Conservation (phyloP, 2,329 filamentous ascomycete genomes). For the Annulohypoxylon truncatum region DNA sequence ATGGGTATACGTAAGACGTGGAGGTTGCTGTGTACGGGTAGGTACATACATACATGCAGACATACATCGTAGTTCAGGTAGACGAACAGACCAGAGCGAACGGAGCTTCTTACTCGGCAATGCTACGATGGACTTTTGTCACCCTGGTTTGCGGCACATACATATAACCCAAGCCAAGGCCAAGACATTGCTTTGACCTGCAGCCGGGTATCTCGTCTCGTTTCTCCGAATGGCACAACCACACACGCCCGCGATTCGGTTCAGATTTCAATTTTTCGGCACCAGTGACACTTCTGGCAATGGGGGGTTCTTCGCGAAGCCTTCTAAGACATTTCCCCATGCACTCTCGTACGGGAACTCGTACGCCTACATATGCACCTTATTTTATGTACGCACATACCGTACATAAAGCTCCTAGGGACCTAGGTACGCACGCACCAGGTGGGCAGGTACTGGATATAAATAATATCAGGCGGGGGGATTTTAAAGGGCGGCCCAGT, state of each 20-base stretch:
- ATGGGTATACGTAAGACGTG: background rate
- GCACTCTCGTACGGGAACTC: conserved; percentile 17
- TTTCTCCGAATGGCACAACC: conserved; percentile 41
- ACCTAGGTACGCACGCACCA: background rate
- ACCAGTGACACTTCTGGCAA: conserved; percentile 33
- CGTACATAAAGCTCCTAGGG: background rate
- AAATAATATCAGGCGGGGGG: conserved; percentile 9
- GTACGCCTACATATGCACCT: background rate
- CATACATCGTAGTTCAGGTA: background rate
- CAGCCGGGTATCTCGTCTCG: conserved; percentile 43
- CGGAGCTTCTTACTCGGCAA: conserved; percentile 32
- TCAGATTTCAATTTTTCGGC: conserved; percentile 37
- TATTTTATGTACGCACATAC: conserved; percentile 7
- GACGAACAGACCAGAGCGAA: background rate
- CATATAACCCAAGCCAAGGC: conserved; percentile 33
- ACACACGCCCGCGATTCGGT: conserved; percentile 34
- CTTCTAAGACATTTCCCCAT: conserved; percentile 37
- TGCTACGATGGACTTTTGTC: conserved; percentile 40
- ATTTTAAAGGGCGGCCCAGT: conserved; percentile 6
- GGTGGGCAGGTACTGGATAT: conserved; percentile 1
- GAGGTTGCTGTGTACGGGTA: background rate
- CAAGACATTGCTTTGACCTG: conserved; percentile 38
- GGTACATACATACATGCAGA: background rate
- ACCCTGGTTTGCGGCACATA: conserved; percentile 40
- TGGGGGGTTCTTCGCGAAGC: conserved; percentile 37